Percentiles rank a stretch among this genome's conserved stretches.
Evolutionary conservation across 768 basidiomycete genomes (phyloP).

Genomic region (Boletus sp.): DNA sequence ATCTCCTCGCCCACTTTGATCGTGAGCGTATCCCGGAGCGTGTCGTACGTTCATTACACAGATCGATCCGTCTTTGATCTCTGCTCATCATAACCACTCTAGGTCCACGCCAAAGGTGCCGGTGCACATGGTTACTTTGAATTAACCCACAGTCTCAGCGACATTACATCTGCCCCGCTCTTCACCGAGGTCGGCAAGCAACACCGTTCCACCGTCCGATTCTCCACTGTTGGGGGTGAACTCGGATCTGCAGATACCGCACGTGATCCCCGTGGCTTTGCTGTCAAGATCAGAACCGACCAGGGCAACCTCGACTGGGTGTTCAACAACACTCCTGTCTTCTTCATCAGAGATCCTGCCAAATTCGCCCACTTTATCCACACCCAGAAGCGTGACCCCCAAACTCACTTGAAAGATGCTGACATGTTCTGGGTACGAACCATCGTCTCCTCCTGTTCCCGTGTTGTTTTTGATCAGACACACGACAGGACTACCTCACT

Average conservation of each 20-base stretch:
- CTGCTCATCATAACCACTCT: constrained; percentile 28
- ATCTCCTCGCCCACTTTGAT: constrained; percentile 88
- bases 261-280: constrained; percentile 92
- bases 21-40: constrained; percentile 96
- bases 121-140: constrained; percentile 94
- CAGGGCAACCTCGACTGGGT: constrained; percentile 94
- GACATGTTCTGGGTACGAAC: constrained; percentile 77
- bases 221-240: constrained; percentile 93
- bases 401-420: constrained; percentile 86
- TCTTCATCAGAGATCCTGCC: constrained; percentile 84
- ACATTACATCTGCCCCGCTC: constrained; percentile 70
- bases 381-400: constrained; percentile 88
- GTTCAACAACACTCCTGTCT: constrained; percentile 89
- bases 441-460: neutral
- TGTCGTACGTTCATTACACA: constrained; percentile 50
- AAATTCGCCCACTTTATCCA: constrained; percentile 96
- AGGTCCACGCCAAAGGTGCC: constrained; percentile 91
- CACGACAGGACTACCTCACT: constrained; percentile 75
- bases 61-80: neutral
- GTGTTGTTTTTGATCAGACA: neutral
- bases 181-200: constrained; percentile 67
- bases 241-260: constrained; percentile 88
- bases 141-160: constrained; percentile 81
- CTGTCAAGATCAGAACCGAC: constrained; percentile 83
- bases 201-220: constrained; percentile 76